Percentiles rank a stretch among this genome's conserved stretches.
Evolutionary conservation across 495 filamentous ascomycete species (phyloP).

Genomic region (Penicillium angulare): DNA sequence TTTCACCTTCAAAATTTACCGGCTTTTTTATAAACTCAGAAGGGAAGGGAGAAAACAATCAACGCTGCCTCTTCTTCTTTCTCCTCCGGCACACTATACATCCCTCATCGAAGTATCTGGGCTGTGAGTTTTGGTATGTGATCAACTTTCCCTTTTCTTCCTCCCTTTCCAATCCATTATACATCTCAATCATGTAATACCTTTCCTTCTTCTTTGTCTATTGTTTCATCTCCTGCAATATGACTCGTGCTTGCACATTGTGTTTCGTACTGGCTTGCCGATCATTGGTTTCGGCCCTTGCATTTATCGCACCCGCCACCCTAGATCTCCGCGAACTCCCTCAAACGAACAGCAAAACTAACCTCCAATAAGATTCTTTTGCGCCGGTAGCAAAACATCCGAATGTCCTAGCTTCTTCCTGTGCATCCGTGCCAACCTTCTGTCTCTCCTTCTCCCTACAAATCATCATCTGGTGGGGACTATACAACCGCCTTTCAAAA

Average conservation of each 20-base stretch:
- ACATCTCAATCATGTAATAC: background rate
- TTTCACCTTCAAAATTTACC: background rate
- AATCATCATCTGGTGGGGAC: no score
- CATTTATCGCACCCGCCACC: conserved; percentile 10
- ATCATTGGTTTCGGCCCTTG: conserved; percentile 27
- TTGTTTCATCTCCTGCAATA: conserved; percentile 3
- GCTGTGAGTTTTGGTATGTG: no score
- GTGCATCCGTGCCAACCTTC: conserved; percentile 24
- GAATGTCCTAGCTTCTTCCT: conserved; percentile 23
- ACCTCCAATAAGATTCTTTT: conserved; percentile 36
- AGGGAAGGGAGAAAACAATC: background rate
- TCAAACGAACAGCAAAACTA: conserved; percentile 23
- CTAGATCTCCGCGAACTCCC: no score
- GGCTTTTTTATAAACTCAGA: no score
- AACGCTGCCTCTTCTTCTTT: background rate
- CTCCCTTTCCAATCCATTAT: background rate
- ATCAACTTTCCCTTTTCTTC: background rate
- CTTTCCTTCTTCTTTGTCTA: background rate
- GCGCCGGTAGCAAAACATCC: conserved; percentile 45
- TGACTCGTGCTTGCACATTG: conserved; percentile 14
- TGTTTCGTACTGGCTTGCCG: conserved; percentile 14
- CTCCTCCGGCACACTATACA: no score
- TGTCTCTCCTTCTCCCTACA: conserved; percentile 14
- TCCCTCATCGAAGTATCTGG: no score
- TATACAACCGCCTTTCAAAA: no score